Evolutionary conservation across 139 green algal genomes (phyloP).

Genomic region (Penium margaritaceum): DNA sequence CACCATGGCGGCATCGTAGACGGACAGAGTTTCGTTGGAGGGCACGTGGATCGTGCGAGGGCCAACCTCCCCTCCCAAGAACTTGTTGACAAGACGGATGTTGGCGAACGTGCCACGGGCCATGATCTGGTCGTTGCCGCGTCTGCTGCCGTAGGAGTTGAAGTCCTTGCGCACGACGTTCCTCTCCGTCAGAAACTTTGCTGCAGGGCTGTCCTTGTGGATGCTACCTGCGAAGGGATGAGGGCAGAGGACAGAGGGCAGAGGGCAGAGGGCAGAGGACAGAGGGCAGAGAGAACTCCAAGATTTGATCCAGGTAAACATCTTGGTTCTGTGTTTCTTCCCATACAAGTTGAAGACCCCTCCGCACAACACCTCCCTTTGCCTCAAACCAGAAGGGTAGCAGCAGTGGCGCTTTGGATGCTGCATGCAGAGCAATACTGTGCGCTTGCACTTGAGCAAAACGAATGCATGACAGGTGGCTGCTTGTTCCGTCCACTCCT

Average conservation of each 20-base stretch:
- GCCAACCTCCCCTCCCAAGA: constrained; percentile 40
- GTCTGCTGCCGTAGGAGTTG: constrained; percentile 43
- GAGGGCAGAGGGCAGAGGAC: not conserved
- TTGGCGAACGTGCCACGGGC: constrained; percentile 48
- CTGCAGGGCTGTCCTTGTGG: constrained; percentile 36
- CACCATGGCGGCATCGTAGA: constrained; percentile 49
- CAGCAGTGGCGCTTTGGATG: constrained; percentile 7
- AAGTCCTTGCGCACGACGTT: constrained; percentile 41
- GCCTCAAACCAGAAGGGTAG: constrained; percentile 35
- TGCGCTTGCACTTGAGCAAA: too few relatives aligned
- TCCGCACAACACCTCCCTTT: constrained; percentile 14
- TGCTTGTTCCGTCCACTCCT: too few relatives aligned
- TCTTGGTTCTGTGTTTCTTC: too few relatives aligned
- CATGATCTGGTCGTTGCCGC: constrained; percentile 48
- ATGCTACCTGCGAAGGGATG: constrained; percentile 11
- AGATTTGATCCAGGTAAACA: too few relatives aligned
- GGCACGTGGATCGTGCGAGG: constrained; percentile 42
- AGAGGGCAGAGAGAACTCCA: too few relatives aligned
- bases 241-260: too few relatives aligned
- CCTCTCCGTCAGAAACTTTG: constrained; percentile 30
- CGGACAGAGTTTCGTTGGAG: constrained; percentile 39
- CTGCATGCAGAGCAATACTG: not conserved
- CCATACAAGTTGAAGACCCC: constrained; percentile 46
- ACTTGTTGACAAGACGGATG: constrained; percentile 49
- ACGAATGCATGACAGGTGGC: too few relatives aligned